These are phyloP conservation scores for Arxiozyma heterogenica DNA, from an alignment of 1,139 yeast species.

Conservation along the genomic window DNA sequence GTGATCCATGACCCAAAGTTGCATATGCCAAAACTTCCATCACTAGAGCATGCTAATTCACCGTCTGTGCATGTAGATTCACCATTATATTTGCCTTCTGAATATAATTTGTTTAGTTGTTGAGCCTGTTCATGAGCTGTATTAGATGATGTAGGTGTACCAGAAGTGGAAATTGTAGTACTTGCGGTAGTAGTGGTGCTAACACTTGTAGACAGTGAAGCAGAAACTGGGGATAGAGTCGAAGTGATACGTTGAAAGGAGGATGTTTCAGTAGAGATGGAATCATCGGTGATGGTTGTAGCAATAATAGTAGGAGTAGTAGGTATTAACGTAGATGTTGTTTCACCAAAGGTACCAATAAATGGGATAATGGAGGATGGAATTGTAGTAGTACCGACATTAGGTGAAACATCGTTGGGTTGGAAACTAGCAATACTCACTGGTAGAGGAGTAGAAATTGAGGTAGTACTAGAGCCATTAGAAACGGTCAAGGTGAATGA, in stretches of 20 bases:
- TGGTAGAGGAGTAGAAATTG: neutral
- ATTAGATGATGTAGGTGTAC: constrained; percentile 5
- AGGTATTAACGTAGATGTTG: constrained; percentile 5
- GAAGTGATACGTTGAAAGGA: constrained; percentile 4
- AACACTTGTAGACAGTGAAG: constrained; percentile 2
- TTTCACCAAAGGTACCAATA: neutral
- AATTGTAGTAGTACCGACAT: neutral
- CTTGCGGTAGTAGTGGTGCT: constrained; percentile 6
- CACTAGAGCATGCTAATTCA: constrained; percentile 39
- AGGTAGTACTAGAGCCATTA: neutral
- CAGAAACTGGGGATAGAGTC: constrained; percentile 5
- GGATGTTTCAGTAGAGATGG: neutral
- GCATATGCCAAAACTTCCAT: constrained; percentile 47
- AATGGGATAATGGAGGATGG: neutral
- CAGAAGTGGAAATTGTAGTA: constrained; percentile 6
- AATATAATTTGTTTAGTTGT: constrained; percentile 33
- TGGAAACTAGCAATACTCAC: constrained; percentile 4
- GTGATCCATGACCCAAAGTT: constrained; percentile 47
- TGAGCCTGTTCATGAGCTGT: constrained; percentile 35
- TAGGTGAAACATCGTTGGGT: neutral
- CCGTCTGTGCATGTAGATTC: constrained; percentile 38
- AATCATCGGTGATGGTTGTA: neutral
- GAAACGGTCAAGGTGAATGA: neutral
- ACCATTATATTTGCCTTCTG: constrained; percentile 28
- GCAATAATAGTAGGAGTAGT: neutral